Conservation (phyloP, 2,329 filamentous ascomycete genomes). For the Catunica adiposa region DNA sequence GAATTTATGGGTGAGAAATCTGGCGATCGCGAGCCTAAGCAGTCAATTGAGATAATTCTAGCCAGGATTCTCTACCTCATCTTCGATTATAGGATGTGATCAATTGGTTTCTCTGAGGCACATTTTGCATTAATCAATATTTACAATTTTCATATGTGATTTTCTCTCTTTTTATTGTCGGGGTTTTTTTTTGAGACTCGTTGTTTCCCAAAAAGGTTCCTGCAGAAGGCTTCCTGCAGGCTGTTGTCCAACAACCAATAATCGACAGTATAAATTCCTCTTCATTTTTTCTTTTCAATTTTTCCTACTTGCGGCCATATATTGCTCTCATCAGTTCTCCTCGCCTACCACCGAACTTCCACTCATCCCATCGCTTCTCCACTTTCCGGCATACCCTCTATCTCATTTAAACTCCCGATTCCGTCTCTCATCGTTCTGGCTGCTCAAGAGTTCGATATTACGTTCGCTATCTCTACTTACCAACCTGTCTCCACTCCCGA, state of each 20-base stretch:
- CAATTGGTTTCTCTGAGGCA: too few species aligned
- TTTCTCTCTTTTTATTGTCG: neutral
- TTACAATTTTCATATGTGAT: too few species aligned
- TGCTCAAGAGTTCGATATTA: neutral
- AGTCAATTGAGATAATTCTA: neutral
- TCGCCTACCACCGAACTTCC: neutral
- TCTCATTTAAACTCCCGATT: neutral
- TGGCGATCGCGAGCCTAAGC: neutral
- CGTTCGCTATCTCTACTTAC: neutral
- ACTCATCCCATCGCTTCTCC: neutral
- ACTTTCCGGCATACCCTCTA: neutral
- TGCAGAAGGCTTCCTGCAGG: neutral
- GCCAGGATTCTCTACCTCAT: neutral
- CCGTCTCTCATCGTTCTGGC: neutral
- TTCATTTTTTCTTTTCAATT: neutral
- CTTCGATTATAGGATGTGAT: neutral
- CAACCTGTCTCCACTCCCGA: neutral
- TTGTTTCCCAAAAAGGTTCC: neutral
- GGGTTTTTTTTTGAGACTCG: neutral
- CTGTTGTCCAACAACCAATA: neutral
- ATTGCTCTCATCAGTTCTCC: neutral
- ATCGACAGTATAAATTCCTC: neutral
- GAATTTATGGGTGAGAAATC: neutral
- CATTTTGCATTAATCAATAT: too few species aligned
- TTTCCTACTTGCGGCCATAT: neutral